Evolutionary conservation across 2,329 filamentous ascomycete genomes (phyloP).

Genomic region (Neopestalotiopsis sp.): DNA sequence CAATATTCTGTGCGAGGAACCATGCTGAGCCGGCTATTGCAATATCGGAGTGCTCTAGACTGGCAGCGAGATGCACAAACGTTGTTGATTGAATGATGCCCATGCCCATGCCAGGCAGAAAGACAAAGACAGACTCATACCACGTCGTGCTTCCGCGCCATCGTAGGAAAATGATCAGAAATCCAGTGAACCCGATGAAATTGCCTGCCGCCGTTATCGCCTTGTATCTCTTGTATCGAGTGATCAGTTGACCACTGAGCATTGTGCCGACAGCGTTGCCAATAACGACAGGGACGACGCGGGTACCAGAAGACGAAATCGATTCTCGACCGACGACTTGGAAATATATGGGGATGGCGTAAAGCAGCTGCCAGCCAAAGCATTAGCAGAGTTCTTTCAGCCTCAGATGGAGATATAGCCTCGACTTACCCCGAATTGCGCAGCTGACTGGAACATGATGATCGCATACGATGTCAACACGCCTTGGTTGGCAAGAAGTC

Average conservation of each 20-base stretch:
- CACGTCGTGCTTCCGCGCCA: not conserved
- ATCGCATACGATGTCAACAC: not conserved
- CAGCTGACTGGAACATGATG: not conserved
- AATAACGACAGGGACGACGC: not conserved
- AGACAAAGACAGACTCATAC: conserved; percentile 1
- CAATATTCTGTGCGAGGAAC: conserved; percentile 1
- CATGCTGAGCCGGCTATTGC: not conserved
- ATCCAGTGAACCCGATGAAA: not conserved
- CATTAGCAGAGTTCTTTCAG: not conserved
- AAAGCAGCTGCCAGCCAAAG: not conserved
- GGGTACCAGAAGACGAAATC: not conserved
- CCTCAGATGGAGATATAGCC: too few species aligned
- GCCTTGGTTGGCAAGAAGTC: not conserved
- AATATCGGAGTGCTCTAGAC: not conserved
- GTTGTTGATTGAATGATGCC: conserved; percentile 4
- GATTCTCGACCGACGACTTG: not conserved
- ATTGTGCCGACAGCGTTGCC: not conserved
- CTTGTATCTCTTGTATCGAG: conserved; percentile 1
- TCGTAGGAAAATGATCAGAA: not conserved
- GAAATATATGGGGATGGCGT: conserved; percentile 1
- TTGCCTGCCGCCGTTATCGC: not conserved
- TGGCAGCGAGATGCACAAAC: not conserved
- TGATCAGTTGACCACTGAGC: not conserved
- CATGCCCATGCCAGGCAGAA: not conserved
- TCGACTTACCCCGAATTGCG: not conserved